These are phyloP conservation scores for Rhodotorula sp. DNA, from an alignment of 1,284 basidiomycete species.

Conservation along the genomic window DNA sequence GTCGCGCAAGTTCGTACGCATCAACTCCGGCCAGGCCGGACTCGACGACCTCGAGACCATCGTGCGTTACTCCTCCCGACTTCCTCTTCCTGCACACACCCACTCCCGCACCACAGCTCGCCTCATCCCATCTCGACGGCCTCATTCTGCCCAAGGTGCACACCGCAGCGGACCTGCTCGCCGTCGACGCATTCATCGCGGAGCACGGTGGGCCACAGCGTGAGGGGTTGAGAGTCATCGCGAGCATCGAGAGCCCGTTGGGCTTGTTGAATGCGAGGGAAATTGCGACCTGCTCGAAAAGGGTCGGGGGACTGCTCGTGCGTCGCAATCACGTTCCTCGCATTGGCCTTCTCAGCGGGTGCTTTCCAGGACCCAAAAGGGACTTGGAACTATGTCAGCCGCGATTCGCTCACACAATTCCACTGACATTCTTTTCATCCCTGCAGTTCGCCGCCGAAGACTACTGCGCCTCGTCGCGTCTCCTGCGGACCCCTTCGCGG, in stretches of 20 bases:
- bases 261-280: constrained; percentile 39
- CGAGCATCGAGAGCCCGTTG: constrained; percentile 42
- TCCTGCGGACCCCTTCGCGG: constrained; percentile 73
- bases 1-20: constrained; percentile 57
- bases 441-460: constrained; percentile 84
- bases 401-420: too few relatives aligned
- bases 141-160: constrained; percentile 45
- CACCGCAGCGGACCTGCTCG: constrained; percentile 33
- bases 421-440: too few relatives aligned
- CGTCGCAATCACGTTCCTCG: not conserved
- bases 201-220: not conserved
- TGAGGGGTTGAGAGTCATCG: constrained; percentile 26
- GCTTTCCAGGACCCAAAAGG: not conserved
- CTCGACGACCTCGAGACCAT: constrained; percentile 69
- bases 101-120: constrained; percentile 9
- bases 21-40: constrained; percentile 72
- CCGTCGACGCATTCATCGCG: constrained; percentile 26
- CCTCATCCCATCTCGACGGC: constrained; percentile 24
- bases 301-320: constrained; percentile 30
- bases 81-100: not conserved
- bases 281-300: constrained; percentile 19
- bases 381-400: not conserved
- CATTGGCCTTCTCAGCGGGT: not conserved
- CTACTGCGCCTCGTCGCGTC: constrained; percentile 79
- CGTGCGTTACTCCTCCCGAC: constrained; percentile 54